Percentiles rank a stretch among this genome's conserved stretches.
Conservation (phyloP, 805 yeast genomes). For the Tetrapisispora namnaoensis region DNA sequence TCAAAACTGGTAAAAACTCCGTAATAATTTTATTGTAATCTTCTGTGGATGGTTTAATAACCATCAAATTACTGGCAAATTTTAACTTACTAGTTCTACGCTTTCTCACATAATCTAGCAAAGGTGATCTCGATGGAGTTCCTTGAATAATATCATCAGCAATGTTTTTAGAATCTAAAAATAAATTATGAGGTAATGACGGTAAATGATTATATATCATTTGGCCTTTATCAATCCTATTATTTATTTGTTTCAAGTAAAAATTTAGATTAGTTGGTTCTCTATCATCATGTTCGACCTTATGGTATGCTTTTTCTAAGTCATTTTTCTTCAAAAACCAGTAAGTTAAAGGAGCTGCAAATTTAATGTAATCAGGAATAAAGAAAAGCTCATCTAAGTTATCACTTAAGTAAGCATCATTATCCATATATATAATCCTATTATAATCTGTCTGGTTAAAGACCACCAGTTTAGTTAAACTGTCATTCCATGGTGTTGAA, state of each 20-base stretch:
- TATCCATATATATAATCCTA: constrained; percentile 47
- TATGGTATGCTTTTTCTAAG: constrained; percentile 12
- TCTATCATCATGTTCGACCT: constrained; percentile 13
- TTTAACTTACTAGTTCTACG: constrained; percentile 17
- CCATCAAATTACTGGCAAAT: constrained; percentile 44
- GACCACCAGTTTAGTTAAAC: constrained; percentile 47
- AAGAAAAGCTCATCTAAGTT: constrained; percentile 44
- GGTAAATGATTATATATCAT: constrained; percentile 35
- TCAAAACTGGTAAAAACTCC: constrained; percentile 14
- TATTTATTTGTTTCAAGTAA: constrained; percentile 14
- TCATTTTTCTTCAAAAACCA: constrained; percentile 28
- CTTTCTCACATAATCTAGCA: constrained; percentile 12
- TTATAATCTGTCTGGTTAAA: constrained; percentile 43
- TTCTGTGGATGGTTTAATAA: constrained; percentile 39
- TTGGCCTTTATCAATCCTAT: constrained; percentile 15
- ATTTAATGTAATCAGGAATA: constrained; percentile 34
- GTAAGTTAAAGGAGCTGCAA: constrained; percentile 40
- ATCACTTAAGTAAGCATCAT: constrained; percentile 40
- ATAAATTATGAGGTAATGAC: constrained; percentile 21
- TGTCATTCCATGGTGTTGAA: constrained; percentile 34
- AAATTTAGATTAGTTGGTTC: constrained; percentile 16
- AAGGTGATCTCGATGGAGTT: constrained; percentile 17
- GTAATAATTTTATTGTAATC: constrained; percentile 18
- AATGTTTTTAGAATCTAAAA: constrained; percentile 19
- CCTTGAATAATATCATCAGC: constrained; percentile 24